Percentiles rank a stretch among this genome's conserved stretches.
Evolutionary conservation across 139 green algal genomes (phyloP).

Genomic region (Chlamydomonas sp.): DNA sequence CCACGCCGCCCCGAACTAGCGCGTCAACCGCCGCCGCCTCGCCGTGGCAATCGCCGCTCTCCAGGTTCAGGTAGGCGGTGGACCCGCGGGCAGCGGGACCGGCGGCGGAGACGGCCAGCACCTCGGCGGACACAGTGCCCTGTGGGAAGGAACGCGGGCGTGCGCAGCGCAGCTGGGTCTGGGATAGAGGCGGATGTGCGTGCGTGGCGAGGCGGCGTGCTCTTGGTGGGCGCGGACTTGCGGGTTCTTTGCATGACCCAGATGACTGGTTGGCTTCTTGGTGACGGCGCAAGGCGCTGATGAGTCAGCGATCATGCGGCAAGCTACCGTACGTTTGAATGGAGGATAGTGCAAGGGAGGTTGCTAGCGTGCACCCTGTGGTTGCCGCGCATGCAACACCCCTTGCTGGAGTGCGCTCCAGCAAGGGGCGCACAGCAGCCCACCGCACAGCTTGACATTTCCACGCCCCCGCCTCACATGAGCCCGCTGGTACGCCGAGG

Average conservation of each 20-base stretch:
- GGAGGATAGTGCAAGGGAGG: no score
- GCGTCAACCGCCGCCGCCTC: conserved; percentile 75
- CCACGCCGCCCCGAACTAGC: conserved; percentile 80
- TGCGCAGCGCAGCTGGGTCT: background rate
- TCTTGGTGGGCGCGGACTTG: no score
- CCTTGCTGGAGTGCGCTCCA: background rate
- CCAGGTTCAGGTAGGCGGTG: conserved; percentile 96
- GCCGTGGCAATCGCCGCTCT: conserved; percentile 89
- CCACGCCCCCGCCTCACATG: conserved; percentile 58
- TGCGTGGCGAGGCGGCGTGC: no score
- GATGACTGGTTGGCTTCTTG: no score
- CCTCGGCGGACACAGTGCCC: conserved; percentile 77
- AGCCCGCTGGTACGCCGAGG: conserved; percentile 68
- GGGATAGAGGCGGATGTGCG: background rate
- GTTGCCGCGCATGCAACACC: no score
- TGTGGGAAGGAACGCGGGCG: conserved; percentile 37
- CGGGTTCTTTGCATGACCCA: no score
- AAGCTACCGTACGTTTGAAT: no score
- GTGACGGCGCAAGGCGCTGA: no score
- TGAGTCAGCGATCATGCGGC: no score
- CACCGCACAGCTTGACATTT: background rate
- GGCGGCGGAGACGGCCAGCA: conserved; percentile 59
- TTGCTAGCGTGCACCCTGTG: no score
- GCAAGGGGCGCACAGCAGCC: background rate
- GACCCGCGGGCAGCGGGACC: conserved; percentile 46